phyloP scores from a whole-genome alignment of 805 yeast genomes.

The Candida sithepensis region DNA sequence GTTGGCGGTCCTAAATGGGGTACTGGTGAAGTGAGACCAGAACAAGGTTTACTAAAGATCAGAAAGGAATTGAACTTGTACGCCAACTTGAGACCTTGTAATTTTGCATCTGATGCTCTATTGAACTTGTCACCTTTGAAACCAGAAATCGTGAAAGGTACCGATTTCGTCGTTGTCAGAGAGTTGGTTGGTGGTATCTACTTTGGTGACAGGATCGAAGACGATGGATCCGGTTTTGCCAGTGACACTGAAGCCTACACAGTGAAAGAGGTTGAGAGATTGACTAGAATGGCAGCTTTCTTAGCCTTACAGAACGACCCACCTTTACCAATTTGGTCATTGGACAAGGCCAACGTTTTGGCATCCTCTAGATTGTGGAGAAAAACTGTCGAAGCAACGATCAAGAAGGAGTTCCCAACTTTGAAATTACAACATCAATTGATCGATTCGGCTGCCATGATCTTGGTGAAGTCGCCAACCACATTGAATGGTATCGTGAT shows the following conservation, averaged over 20 bases:
- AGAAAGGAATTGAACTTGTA: slow-evolving; percentile 91
- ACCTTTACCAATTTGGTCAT: slow-evolving; percentile 91
- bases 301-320: slow-evolving; percentile 91
- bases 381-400: slow-evolving; percentile 82
- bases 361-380: slow-evolving; percentile 98
- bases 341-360: slow-evolving; percentile 96
- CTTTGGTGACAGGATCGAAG: slow-evolving; percentile 94
- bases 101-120: slow-evolving; percentile 81
- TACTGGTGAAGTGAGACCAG: slow-evolving; percentile 93
- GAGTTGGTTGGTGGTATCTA: slow-evolving; percentile 98
- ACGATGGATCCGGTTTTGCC: slow-evolving; percentile 81
- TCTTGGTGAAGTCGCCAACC: slow-evolving; percentile 86
- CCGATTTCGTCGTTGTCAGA: slow-evolving; percentile 89
- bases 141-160: slow-evolving; percentile 80
- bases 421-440: slow-evolving; percentile 86
- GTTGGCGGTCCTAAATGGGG: slow-evolving; percentile 99
- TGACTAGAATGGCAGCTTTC: slow-evolving; percentile 98
- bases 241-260: slow-evolving; percentile 92
- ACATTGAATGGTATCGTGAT: slow-evolving; percentile 88
- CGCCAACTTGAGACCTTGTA: slow-evolving; percentile 96
- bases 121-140: slow-evolving; percentile 86
- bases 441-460: slow-evolving; percentile 99
- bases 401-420: slow-evolving; percentile 86
- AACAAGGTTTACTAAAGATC: slow-evolving; percentile 91
- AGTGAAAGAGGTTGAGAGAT: slow-evolving; percentile 89